Evolutionary conservation across 345 rosid species (phyloP), one percentile per base, ranked within the genome.

Genomic region (Hypericum androsaemum): DNA sequence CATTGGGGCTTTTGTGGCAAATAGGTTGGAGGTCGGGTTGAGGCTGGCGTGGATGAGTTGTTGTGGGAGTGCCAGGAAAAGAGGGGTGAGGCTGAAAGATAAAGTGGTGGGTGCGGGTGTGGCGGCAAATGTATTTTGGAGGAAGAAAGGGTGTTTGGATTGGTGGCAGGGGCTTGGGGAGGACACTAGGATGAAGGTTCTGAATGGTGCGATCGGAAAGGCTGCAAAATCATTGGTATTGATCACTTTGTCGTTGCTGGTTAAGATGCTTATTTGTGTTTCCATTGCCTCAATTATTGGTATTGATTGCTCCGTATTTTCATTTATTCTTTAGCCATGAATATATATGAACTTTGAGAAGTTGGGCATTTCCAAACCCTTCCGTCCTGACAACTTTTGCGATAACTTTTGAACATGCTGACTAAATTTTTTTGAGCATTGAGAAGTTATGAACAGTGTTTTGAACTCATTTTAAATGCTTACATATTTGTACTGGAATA

Each of bases 31-130:
- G 73, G 83, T 87, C 51, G 77, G 84, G 13, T 52, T 90, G 82
- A 86, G 98, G 72, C 53, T 90, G 60, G 88, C 95, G 17, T 90
- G 98, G 98, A 37, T 86, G 71, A 86, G 77, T 61, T 71, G 74
- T 63, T 71, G 74, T 63, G 64, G 56, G 62, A 68, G 52, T 62
- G 86, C 77, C 32, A 90, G 77, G 77, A 84, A 73, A 67, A 70
- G 82, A 76, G 88, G 95, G 52, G 74, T 79, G 66, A 87, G 79
- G 66, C 60, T 90, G 73, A 90, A 80, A 64, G 95, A 90, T 70
- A 90, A 79, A 72, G 16, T 80, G 58, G 68, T 49, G 8, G 80
- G 74, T 14, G 76, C 86, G 0, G 76, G 88, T 35, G 55, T 61
- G 36, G 78, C 89, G 3, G 81, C 82, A 0, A 90, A 86, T 75